Evolutionary conservation across 179 eudicot genomes (phyloP).

Genomic region (Gypsophila paniculata): DNA sequence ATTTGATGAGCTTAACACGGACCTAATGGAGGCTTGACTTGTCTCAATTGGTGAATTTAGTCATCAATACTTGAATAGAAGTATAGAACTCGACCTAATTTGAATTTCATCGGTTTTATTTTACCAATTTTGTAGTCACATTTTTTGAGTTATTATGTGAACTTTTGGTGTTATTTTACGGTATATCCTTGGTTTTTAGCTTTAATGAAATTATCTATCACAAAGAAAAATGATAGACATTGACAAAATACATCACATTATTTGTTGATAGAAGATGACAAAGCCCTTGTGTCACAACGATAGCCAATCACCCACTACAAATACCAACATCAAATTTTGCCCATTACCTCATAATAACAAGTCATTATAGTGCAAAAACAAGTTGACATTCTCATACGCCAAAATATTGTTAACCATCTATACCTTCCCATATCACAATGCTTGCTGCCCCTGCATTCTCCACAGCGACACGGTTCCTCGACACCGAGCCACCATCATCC

Average conservation of each 20-base stretch:
- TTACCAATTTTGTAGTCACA: too few relatives aligned
- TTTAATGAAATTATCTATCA: too few relatives aligned
- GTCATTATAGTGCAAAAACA: background rate
- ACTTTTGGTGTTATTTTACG: too few relatives aligned
- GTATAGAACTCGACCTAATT: too few relatives aligned
- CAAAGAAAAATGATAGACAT: background rate
- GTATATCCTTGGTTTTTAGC: too few relatives aligned
- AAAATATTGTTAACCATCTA: background rate
- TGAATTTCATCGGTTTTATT: too few relatives aligned
- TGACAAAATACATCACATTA: background rate
- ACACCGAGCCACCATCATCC: slow-evolving; percentile 17
- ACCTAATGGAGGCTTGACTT: too few relatives aligned
- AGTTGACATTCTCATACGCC: background rate
- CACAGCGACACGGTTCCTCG: slow-evolving; percentile 19
- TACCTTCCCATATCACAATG: slow-evolving; percentile 9
- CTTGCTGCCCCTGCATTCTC: slow-evolving; percentile 19
- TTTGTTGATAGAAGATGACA: background rate
- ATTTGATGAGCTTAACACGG: background rate
- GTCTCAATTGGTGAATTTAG: too few relatives aligned
- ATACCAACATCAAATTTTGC: background rate
- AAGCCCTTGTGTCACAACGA: slow-evolving; percentile 9
- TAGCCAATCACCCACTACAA: slow-evolving; percentile 12
- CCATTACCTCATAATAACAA: background rate
- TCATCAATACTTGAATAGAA: too few relatives aligned
- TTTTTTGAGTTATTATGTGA: too few relatives aligned